Conservation (phyloP, 2,329 filamentous ascomycete genomes). For the Cylindrodendrum hubeiense region DNA sequence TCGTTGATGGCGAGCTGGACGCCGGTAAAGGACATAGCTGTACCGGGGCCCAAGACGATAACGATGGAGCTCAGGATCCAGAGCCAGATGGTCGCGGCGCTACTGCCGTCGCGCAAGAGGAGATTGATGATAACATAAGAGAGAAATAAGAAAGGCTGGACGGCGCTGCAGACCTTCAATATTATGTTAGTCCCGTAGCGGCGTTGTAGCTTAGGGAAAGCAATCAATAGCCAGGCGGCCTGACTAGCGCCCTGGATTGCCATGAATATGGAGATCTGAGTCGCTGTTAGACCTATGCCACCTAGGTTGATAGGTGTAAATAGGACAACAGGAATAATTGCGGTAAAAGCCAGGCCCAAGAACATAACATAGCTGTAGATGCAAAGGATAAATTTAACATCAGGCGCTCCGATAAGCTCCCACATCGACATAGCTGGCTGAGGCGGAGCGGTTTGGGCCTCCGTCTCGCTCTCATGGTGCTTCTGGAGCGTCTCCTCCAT, state of each 20-base stretch:
- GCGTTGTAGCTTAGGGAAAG: constrained; percentile 76
- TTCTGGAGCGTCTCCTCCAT: constrained; percentile 71
- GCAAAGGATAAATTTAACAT: constrained; percentile 74
- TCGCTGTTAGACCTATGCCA: constrained; percentile 72
- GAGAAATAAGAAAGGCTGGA: constrained; percentile 75
- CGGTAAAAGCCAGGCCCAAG: constrained; percentile 79
- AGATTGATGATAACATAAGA: constrained; percentile 69
- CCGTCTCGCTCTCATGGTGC: constrained; percentile 17
- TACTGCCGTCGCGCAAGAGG: constrained; percentile 52
- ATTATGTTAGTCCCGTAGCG: constrained; percentile 76
- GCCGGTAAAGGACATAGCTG: constrained; percentile 78
- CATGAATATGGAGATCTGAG: constrained; percentile 76
- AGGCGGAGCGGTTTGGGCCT: constrained; percentile 2
- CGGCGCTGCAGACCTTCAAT: constrained; percentile 64
- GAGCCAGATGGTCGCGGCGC: constrained; percentile 58
- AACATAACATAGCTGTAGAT: constrained; percentile 76
- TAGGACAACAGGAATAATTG: constrained; percentile 76
- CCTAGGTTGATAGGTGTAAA: constrained; percentile 73
- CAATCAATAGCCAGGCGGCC: constrained; percentile 76
- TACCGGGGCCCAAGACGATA: constrained; percentile 67
- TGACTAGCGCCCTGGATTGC: constrained; percentile 74
- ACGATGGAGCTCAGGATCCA: constrained; percentile 63
- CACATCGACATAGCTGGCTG: constrained; percentile 38
- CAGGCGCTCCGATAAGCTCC: constrained; percentile 69
- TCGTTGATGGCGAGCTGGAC: constrained; percentile 83